These are phyloP conservation scores for Lophium mytilinum DNA, from an alignment of 495 filamentous ascomycete species.

Conservation along the genomic window DNA sequence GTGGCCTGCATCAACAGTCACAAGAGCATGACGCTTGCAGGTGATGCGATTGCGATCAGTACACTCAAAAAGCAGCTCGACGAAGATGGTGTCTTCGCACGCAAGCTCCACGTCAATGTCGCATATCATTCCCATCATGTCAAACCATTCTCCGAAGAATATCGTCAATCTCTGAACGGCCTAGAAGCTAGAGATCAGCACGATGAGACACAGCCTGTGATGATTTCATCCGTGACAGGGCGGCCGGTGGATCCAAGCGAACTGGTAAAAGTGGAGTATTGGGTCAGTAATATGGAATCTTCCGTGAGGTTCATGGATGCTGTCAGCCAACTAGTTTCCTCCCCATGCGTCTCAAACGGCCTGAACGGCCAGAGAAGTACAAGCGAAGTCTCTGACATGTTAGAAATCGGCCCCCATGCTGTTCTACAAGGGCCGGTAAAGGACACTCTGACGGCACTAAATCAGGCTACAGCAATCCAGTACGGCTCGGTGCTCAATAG, in stretches of 20 bases:
- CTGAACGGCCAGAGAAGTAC: not conserved
- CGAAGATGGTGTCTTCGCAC: conserved; percentile 33
- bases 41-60: conserved; percentile 31
- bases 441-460: not conserved
- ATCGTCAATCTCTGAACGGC: conserved; percentile 31
- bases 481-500: too few species aligned
- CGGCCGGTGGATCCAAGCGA: not conserved
- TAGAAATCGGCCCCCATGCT: conserved; percentile 57
- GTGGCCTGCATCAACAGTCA: conserved; percentile 32
- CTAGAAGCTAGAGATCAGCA: not conserved
- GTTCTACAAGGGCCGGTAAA: conserved; percentile 51
- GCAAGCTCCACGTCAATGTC: conserved; percentile 35
- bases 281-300: conserved; percentile 40
- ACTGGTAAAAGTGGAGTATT: conserved; percentile 27
- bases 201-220: too few species aligned
- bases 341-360: not conserved
- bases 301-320: conserved; percentile 37
- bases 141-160: conserved; percentile 35
- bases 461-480: too few species aligned
- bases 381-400: not conserved
- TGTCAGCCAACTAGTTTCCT: conserved; percentile 5
- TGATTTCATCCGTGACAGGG: conserved; percentile 33
- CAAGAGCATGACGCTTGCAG: conserved; percentile 30
- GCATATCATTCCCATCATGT: conserved; percentile 61
- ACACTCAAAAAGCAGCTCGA: conserved; percentile 28